These are phyloP conservation scores for Umbelopsis sp. DNA, from an alignment of 371 early-diverging fungal species.

Conservation along the genomic window DNA sequence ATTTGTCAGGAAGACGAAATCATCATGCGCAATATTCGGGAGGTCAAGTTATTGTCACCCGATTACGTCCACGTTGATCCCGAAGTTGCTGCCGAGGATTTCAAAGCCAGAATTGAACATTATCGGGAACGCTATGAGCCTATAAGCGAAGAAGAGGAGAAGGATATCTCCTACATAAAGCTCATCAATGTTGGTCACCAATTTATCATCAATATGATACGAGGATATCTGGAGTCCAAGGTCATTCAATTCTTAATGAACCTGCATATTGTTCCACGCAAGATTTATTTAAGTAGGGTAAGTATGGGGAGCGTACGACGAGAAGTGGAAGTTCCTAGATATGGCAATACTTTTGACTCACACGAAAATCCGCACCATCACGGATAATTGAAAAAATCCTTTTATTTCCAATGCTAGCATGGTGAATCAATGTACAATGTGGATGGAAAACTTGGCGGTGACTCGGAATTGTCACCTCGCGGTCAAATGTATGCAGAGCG, in stretches of 20 bases:
- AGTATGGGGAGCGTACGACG: constrained; percentile 11
- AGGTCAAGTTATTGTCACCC: constrained; percentile 93
- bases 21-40: constrained; percentile 88
- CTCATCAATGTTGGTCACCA: constrained; percentile 93
- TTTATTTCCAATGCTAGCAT: constrained; percentile 54
- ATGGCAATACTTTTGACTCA: background rate
- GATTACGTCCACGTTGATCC: constrained; percentile 84
- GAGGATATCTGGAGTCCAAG: constrained; percentile 92
- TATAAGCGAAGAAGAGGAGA: constrained; percentile 56
- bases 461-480: constrained; percentile 87
- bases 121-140: constrained; percentile 92
- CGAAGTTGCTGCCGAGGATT: constrained; percentile 73
- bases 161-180: constrained; percentile 86
- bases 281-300: constrained; percentile 88
- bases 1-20: constrained; percentile 90
- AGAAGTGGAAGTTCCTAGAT: too few species aligned
- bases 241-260: constrained; percentile 98
- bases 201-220: constrained; percentile 87
- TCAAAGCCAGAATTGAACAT: constrained; percentile 85
- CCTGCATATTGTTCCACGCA: constrained; percentile 92
- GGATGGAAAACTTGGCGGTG: constrained; percentile 93
- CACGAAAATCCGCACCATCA: background rate
- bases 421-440: constrained; percentile 93
- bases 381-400: background rate
- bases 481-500: constrained; percentile 84